Evolutionary conservation across 1,284 basidiomycete genomes (phyloP), one percentile per base, ranked within the genome.

Genomic region (Cryptococcus depauperatus): DNA sequence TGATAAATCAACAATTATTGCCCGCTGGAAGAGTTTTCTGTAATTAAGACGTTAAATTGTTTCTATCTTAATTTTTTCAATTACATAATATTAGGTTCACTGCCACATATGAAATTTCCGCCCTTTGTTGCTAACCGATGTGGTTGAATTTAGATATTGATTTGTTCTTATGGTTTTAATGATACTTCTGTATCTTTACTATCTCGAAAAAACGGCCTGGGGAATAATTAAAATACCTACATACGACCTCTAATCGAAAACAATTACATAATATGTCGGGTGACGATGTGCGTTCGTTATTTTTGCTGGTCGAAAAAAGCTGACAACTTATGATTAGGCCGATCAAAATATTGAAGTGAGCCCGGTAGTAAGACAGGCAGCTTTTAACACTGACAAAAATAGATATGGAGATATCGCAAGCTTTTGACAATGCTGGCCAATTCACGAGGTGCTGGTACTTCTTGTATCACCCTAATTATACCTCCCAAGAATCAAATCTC

Each of bases 401-500:
- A 75, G 66, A 72, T 78, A 55, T 79, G 77, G 93, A 93, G 96
- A 76, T 85, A 96, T 75, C 92, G 95, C 77, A 97, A 96, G 78
- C 87, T 96, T 73, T 89, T 93, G 75, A 89, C 84, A 77, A 89
- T 85, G 75, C 81, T 95, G 73, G 86, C 93, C 68, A 76, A 82
- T 41, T 88, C 91, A 54, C 81, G 91, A 76, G 92, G 91, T 58
- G 93, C 93, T 56, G 93, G 93, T 57, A 98, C 93, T 48, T 95
- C 90, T 62, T 98, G 98, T 93, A 98, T 99, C 76, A 90, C 86
- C 71, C 78, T 98, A 60, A 93, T 98, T 71, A 80, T 96, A 48
- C 92, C 92, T 21, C 92, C 93, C 44, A 88, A 88, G 86, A 90
- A 95, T 70, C 93, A 97, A 80, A 87, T 98, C 69, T 92, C 92